A percentile compares a stretch with the other conserved stretches of the same genome.
phyloP scores from a whole-genome alignment of 2,329 filamentous ascomycete species.

The Xylaria polymorpha region DNA sequence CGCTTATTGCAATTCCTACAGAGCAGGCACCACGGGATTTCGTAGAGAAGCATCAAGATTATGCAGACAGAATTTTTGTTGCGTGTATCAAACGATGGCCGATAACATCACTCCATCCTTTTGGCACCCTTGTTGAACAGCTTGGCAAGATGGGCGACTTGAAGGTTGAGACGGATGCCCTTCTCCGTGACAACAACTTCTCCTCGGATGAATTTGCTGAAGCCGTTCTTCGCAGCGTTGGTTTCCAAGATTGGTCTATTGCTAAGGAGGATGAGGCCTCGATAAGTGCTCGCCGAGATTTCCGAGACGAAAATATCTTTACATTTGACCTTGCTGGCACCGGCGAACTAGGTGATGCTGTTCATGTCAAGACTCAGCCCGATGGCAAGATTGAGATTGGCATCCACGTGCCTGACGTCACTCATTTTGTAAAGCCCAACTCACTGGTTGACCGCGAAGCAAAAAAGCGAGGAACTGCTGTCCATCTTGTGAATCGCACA shows the following conservation, averaged over 20 bases:
- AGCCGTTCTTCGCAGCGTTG: slow-evolving; percentile 91
- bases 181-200: slow-evolving; percentile 98
- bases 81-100: slow-evolving; percentile 99
- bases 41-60: slow-evolving; percentile 97
- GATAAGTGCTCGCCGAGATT: slow-evolving; percentile 83
- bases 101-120: slow-evolving; percentile 98
- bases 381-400: slow-evolving; percentile 94
- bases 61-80: slow-evolving; percentile 97
- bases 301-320: slow-evolving; percentile 88
- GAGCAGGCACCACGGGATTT: slow-evolving; percentile 98
- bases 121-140: slow-evolving; percentile 96
- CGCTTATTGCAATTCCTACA: slow-evolving; percentile 96
- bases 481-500: slow-evolving; percentile 90
- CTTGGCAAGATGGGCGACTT: slow-evolving; percentile 97
- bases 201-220: slow-evolving; percentile 97
- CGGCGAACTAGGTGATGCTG: slow-evolving; percentile 88
- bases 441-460: slow-evolving; percentile 96
- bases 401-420: slow-evolving; percentile 93
- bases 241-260: slow-evolving; percentile 90
- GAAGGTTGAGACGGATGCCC: slow-evolving; percentile 96
- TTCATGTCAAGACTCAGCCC: slow-evolving; percentile 86
- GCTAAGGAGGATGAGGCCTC: slow-evolving; percentile 82
- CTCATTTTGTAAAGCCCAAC: slow-evolving; percentile 96
- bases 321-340: slow-evolving; percentile 92
- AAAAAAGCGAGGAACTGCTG: slow-evolving; percentile 96